phyloP scores from a whole-genome alignment of 2,329 filamentous ascomycete species.

The Metarhizium sp. region DNA sequence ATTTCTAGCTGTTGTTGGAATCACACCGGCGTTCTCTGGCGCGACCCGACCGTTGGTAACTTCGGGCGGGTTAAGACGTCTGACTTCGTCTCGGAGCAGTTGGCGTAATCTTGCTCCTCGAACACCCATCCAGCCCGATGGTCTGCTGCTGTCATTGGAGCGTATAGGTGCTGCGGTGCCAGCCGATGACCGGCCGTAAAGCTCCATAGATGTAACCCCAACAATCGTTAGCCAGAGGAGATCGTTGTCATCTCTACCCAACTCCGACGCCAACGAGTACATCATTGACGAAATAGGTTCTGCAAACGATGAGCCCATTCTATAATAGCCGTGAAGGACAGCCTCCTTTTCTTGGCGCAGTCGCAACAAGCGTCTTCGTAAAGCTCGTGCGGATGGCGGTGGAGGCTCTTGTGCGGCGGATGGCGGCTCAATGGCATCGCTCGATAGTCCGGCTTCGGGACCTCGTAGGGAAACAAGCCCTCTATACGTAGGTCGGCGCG shows the following conservation, averaged over 20 bases:
- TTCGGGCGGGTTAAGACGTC: constrained; percentile 78
- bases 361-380: constrained; percentile 64
- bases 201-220: constrained; percentile 85
- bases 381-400: constrained; percentile 58
- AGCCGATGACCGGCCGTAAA: constrained; percentile 78
- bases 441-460: constrained; percentile 35
- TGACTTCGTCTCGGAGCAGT: constrained; percentile 84
- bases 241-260: constrained; percentile 94
- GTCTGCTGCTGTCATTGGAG: constrained; percentile 44
- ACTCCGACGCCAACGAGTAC: constrained; percentile 88
- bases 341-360: constrained; percentile 69
- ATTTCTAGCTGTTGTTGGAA: constrained; percentile 78
- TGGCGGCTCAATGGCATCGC: constrained; percentile 42
- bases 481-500: constrained; percentile 48
- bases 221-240: constrained; percentile 92
- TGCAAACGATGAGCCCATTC: constrained; percentile 79
- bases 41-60: constrained; percentile 50
- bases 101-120: constrained; percentile 78
- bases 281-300: constrained; percentile 92
- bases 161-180: constrained; percentile 58
- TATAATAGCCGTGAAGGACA: constrained; percentile 74
- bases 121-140: constrained; percentile 69
- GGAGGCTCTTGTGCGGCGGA: constrained; percentile 49
- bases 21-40: constrained; percentile 66
- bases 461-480: constrained; percentile 49